A percentile compares a stretch with the other conserved stretches of the same genome.
Evolutionary conservation across 2,329 filamentous ascomycete genomes (phyloP).

Genomic region (Pezicula radicicola): DNA sequence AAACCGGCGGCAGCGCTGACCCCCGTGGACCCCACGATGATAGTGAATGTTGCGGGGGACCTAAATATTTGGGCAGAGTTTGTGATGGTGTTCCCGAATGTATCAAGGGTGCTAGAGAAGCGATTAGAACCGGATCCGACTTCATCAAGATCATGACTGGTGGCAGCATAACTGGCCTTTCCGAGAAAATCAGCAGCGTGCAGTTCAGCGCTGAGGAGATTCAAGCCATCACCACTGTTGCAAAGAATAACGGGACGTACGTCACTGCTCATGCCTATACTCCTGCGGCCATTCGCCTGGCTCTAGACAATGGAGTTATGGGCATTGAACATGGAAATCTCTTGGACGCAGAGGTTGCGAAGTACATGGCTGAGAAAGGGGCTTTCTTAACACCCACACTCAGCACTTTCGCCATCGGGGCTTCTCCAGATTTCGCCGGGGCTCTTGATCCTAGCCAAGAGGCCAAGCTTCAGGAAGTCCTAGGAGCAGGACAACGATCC

Average conservation of each 20-base stretch:
- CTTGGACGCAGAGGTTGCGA: conserved; percentile 53
- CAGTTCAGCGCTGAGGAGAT: conserved; percentile 58
- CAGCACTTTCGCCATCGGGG: conserved; percentile 48
- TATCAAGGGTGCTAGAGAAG: conserved; percentile 47
- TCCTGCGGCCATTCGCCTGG: conserved; percentile 48
- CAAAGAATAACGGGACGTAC: conserved; percentile 44
- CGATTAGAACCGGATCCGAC: conserved; percentile 53
- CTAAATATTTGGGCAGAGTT: conserved; percentile 37
- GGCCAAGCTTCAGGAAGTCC: conserved; percentile 48
- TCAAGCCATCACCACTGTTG: conserved; percentile 47
- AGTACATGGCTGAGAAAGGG: conserved; percentile 45
- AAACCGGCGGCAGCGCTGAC: conserved; percentile 58
- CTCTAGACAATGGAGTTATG: conserved; percentile 49
- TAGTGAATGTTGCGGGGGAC: conserved; percentile 45
- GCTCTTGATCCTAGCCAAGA: conserved; percentile 41
- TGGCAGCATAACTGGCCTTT: conserved; percentile 54
- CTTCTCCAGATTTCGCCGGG: conserved; percentile 36
- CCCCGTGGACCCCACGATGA: conserved; percentile 40
- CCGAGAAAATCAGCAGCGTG: conserved; percentile 47
- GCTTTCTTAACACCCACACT: conserved; percentile 53
- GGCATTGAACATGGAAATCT: conserved; percentile 60
- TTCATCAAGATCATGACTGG: conserved; percentile 61
- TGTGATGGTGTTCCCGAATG: conserved; percentile 52
- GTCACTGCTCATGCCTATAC: conserved; percentile 59
- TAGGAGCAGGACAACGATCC: conserved; percentile 41